phyloP scores from a whole-genome alignment of 441 rosid genomes.

The Adansonia rubrostipa region DNA sequence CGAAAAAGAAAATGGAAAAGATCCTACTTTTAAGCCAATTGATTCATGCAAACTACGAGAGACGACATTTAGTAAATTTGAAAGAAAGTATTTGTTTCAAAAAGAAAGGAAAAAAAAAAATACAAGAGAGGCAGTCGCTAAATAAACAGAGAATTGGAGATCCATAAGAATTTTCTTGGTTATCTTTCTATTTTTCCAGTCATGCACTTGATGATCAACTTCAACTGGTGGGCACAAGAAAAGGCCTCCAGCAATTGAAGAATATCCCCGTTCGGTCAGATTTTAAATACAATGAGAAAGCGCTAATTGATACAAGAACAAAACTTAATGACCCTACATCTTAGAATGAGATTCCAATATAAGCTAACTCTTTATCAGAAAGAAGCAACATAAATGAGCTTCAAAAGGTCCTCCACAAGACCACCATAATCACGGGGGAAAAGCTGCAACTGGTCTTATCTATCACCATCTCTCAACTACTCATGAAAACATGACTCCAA shows the following conservation, averaged over 20 bases:
- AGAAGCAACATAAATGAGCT: conserved; percentile 24
- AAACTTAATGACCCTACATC: conserved; percentile 36
- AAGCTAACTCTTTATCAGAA: conserved; percentile 26
- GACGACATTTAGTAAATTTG: too few relatives aligned
- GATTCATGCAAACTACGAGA: too few relatives aligned
- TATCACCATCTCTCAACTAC: background rate
- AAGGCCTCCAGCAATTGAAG: conserved; percentile 35
- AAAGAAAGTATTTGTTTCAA: too few relatives aligned
- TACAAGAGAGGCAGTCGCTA: too few relatives aligned
- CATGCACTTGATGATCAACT: conserved; percentile 23
- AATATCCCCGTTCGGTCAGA: conserved; percentile 38
- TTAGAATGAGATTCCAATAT: conserved; percentile 33
- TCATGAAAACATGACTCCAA: conserved; percentile 54
- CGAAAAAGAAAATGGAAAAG: too few relatives aligned
- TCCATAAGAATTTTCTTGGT: background rate
- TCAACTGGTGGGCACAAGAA: conserved; percentile 22
- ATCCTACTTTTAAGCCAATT: too few relatives aligned
- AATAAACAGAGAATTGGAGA: conserved; percentile 1
- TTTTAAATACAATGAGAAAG: conserved; percentile 36
- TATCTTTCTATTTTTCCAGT: conserved; percentile 21
- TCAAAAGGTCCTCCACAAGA: conserved; percentile 7
- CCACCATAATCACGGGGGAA: conserved; percentile 8
- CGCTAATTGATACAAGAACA: conserved; percentile 30
- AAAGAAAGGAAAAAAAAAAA: too few relatives aligned
- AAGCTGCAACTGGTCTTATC: conserved; percentile 11